Evolutionary conservation across 257 asterid species (phyloP).

Genomic region (Solanum paucissectum): DNA sequence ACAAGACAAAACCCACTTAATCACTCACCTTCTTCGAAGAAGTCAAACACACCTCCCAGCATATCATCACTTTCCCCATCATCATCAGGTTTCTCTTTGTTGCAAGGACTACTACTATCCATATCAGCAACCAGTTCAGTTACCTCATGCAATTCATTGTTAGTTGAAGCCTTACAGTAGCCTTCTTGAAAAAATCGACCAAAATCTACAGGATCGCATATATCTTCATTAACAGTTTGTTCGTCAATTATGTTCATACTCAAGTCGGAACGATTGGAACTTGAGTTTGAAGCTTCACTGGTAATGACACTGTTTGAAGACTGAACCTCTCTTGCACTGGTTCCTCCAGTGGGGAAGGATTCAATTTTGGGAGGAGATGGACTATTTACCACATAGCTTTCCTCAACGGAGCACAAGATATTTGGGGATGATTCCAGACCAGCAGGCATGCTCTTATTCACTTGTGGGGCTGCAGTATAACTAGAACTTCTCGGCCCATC

Average conservation of each 20-base stretch:
- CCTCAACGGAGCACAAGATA: slow-evolving; percentile 14
- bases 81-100: slow-evolving; percentile 25
- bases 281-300: slow-evolving; percentile 28
- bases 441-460: slow-evolving; percentile 5
- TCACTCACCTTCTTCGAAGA: slow-evolving; percentile 35
- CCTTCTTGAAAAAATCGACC: slow-evolving; percentile 35
- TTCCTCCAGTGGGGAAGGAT: slow-evolving; percentile 10
- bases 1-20: background rate
- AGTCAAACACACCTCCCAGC: slow-evolving; percentile 42
- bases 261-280: slow-evolving; percentile 22
- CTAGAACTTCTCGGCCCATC: slow-evolving; percentile 21
- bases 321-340: slow-evolving; percentile 7
- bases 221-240: slow-evolving; percentile 28
- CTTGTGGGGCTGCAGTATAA: slow-evolving; percentile 2
- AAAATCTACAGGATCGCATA: slow-evolving; percentile 26
- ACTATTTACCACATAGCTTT: slow-evolving; percentile 22
- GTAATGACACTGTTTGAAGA: slow-evolving; percentile 14
- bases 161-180: slow-evolving; percentile 33
- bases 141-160: slow-evolving; percentile 8
- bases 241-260: slow-evolving; percentile 21
- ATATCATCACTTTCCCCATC: slow-evolving; percentile 33
- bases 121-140: slow-evolving; percentile 19
- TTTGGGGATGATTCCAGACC: slow-evolving; percentile 19
- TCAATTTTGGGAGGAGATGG: slow-evolving; percentile 15
- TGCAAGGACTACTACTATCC: slow-evolving; percentile 13